Conservation (phyloP, 2,329 filamentous ascomycete genomes). For the Chaetomium sp. region DNA sequence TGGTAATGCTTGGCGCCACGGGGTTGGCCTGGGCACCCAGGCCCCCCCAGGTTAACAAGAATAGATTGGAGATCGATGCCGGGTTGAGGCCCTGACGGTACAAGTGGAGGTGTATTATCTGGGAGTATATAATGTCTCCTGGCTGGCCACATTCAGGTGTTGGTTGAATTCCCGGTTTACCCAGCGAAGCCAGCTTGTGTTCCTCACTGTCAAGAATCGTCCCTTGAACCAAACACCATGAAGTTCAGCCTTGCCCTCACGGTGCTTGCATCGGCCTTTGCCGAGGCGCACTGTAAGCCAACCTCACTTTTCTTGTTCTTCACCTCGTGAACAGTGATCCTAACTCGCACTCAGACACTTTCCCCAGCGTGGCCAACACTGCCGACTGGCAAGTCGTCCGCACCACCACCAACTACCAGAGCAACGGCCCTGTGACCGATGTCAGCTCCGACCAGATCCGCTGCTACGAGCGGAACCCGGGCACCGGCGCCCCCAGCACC, state of each 20-base stretch:
- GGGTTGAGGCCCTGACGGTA: not conserved
- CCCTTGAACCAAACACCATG: constrained; percentile 15
- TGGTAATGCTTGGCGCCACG: constrained; percentile 15
- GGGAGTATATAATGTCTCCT: not conserved
- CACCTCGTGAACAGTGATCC: not conserved
- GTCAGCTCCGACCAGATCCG: constrained; percentile 42
- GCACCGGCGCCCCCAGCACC: constrained; percentile 35
- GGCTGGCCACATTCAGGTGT: too few species aligned
- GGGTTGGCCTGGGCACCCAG: not conserved
- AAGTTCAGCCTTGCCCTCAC: constrained; percentile 22
- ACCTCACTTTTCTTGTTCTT: not conserved
- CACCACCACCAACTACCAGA: constrained; percentile 44
- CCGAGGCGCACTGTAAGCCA: constrained; percentile 35
- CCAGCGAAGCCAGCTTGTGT: too few species aligned
- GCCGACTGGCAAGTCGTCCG: constrained; percentile 42
- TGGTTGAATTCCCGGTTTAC: too few species aligned
- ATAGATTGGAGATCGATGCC: not conserved
- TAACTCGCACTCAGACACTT: constrained; percentile 30
- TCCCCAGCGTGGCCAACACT: constrained; percentile 34
- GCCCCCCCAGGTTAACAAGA: not conserved
- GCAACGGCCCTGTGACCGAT: constrained; percentile 43
- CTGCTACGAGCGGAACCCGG: constrained; percentile 41
- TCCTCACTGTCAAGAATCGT: too few species aligned
- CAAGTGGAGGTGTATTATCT: too few species aligned
- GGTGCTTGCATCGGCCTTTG: constrained; percentile 23